Evolutionary conservation across 176 grass and related monocot species (phyloP).

Genomic region (Tuctoria greenei): DNA sequence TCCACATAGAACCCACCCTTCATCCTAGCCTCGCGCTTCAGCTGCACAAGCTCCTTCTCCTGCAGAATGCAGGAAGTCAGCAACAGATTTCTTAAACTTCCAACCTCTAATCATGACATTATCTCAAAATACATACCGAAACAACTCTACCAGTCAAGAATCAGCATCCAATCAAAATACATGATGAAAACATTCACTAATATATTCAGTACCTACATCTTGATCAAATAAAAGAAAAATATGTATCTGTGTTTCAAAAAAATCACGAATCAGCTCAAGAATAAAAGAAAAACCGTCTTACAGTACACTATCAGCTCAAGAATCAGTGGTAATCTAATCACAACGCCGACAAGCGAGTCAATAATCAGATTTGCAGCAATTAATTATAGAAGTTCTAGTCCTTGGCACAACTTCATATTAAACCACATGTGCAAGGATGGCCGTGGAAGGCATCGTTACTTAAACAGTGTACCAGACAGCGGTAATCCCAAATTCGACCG

Average conservation of each 20-base stretch:
- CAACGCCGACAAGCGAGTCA: too few relatives aligned
- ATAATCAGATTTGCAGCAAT: background rate
- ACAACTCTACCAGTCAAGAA: background rate
- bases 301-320: too few relatives aligned
- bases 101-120: background rate
- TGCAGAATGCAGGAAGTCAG: constrained; percentile 5
- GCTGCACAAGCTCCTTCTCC: constrained; percentile 83
- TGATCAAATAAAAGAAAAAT: background rate
- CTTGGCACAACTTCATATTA: background rate
- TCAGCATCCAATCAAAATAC: background rate
- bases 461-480: background rate
- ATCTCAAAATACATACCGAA: background rate
- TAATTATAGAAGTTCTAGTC: background rate
- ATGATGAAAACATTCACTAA: background rate
- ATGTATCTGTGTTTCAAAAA: too few relatives aligned
- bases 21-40: constrained; percentile 86
- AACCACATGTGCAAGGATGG: background rate
- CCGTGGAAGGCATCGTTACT: background rate
- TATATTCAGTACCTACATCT: background rate
- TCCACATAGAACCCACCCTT: constrained; percentile 96
- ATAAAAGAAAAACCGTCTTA: too few relatives aligned
- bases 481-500: background rate
- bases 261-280: too few relatives aligned
- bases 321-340: too few relatives aligned
- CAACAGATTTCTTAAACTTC: background rate